Percentiles rank a stretch among this genome's conserved stretches.
These are phyloP conservation scores for Solanum aculeatissimum DNA, from an alignment of 305 asterid species.

Conservation along the genomic window DNA sequence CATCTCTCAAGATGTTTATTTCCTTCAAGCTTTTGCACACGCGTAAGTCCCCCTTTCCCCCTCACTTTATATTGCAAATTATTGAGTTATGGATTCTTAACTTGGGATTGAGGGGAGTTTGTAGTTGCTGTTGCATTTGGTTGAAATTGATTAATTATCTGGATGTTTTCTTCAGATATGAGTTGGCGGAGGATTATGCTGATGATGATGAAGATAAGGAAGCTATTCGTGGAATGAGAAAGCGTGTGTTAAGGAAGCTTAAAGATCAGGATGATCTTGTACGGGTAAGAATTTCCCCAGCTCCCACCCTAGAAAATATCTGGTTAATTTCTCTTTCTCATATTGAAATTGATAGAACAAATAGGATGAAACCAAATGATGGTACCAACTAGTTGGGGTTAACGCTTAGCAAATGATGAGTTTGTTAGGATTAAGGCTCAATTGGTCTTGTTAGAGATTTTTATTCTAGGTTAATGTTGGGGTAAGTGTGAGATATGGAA, in stretches of 20 bases:
- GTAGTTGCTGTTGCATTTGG: background rate
- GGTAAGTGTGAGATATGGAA: background rate
- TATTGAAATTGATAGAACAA: background rate
- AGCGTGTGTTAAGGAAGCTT: conserved; percentile 46
- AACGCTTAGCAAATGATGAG: background rate
- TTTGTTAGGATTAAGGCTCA: background rate
- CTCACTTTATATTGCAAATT: background rate
- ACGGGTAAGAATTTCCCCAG: conserved; percentile 13
- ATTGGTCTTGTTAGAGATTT: background rate
- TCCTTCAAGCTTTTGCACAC: conserved; percentile 53
- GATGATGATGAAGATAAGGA: conserved; percentile 62
- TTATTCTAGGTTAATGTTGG: background rate
- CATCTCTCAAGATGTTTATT: conserved; percentile 54
- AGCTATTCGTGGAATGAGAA: conserved; percentile 39
- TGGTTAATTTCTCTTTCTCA: background rate
- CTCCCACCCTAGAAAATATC: background rate
- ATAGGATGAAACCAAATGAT: background rate
- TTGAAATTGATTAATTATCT: background rate
- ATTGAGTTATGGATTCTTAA: background rate
- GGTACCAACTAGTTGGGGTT: background rate
- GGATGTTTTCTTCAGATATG: conserved; percentile 25
- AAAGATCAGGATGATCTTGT: conserved; percentile 38
- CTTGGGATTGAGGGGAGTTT: background rate
- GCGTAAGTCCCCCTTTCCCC: conserved; percentile 29
- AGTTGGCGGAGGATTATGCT: conserved; percentile 53